Evolutionary conservation across 352 stramenopile species (phyloP), one percentile per base, ranked within the genome.

Genomic region (Thalassiosira pacifica): DNA sequence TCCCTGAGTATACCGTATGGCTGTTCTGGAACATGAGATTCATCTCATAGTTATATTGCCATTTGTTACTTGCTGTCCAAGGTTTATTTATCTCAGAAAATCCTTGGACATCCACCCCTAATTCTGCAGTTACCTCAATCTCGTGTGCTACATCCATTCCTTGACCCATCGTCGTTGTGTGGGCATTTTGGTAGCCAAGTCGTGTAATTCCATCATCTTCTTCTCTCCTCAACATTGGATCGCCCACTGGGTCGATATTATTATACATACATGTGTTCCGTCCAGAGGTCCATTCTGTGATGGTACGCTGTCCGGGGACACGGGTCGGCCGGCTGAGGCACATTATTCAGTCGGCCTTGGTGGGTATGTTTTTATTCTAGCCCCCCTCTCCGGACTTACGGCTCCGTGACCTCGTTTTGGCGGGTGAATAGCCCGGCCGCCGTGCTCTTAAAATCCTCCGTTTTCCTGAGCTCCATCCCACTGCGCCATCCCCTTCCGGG

Each of bases 1-100:
- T 9, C 2, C 27, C 66, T 11, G 68, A 66, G n/a, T 45, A 74
- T 27, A 45, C 27, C 19, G 60, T 45, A 0, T 8, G 11, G 4
- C 45, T 3, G 16, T 55, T n/a, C 0, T 37, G 3, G 19, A 79
- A 79, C 19, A 32, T 18, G 11, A 57, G 2, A 29, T 73, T 55
- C 34, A 78, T 66, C 53, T 37, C 57, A 22, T 26, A 19, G 6
- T 63, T 22, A 22, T 42, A 70, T n/a, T 55, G 19, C 22, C 26
- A 37, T 34, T 48, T 70, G n/a, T 69, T 67, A 18, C 42, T 11
- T 19, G 19, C 9, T 9, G 16, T 68, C 67, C 67, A 78, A 24
- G 65, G 76, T 10, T n/a, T 80, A n/a, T 85, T 80, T 19, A 52
- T 79, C 45, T 85, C 78, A 4, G 52, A 63, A 26, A 79, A 53